A percentile compares a stretch with the other conserved stretches of the same genome.
Evolutionary conservation across 768 basidiomycete genomes (phyloP).

Genomic region (Floccularia luteovirens): DNA sequence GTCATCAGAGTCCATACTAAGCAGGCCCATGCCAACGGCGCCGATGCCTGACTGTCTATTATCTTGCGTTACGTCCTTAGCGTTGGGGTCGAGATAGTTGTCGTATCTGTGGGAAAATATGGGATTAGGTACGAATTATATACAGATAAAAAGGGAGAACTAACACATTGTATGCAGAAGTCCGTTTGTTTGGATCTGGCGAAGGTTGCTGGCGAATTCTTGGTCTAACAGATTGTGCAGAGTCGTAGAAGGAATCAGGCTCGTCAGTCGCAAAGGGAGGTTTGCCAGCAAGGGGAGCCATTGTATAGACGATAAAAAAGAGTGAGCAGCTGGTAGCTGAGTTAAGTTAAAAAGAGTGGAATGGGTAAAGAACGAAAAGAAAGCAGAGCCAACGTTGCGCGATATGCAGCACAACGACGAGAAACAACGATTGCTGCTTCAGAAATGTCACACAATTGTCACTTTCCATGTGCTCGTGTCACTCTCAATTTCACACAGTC

Average conservation of each 20-base stretch:
- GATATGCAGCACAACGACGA: too few species aligned
- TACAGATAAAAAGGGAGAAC: slow-evolving; percentile 17
- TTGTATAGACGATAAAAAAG: too few species aligned
- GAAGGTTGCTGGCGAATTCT: slow-evolving; percentile 37
- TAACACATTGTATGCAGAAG: slow-evolving; percentile 65
- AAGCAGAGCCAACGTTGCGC: too few species aligned
- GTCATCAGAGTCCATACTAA: slow-evolving; percentile 21
- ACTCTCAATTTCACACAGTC: too few species aligned
- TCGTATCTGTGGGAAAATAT: slow-evolving; percentile 43
- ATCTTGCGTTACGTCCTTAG: slow-evolving; percentile 15
- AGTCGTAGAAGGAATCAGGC: slow-evolving; percentile 52
- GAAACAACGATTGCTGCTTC: too few species aligned
- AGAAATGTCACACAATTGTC: too few species aligned
- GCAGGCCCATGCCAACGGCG: slow-evolving; percentile 31
- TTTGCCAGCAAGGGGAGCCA: slow-evolving; percentile 48
- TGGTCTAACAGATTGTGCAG: slow-evolving; percentile 30
- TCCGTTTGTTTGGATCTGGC: slow-evolving; percentile 45
- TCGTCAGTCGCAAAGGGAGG: slow-evolving; percentile 67
- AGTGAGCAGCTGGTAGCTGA: too few species aligned
- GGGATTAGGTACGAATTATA: slow-evolving; percentile 6
- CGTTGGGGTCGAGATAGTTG: slow-evolving; percentile 37
- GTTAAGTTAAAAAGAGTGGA: too few species aligned
- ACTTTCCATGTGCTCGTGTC: too few species aligned
- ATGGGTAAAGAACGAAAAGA: too few species aligned
- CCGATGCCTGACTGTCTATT: slow-evolving; percentile 48